Evolutionary conservation across 1,139 yeast genomes (phyloP), one percentile per base, ranked within the genome.

Genomic region (Wickerhamomyces sp.): DNA sequence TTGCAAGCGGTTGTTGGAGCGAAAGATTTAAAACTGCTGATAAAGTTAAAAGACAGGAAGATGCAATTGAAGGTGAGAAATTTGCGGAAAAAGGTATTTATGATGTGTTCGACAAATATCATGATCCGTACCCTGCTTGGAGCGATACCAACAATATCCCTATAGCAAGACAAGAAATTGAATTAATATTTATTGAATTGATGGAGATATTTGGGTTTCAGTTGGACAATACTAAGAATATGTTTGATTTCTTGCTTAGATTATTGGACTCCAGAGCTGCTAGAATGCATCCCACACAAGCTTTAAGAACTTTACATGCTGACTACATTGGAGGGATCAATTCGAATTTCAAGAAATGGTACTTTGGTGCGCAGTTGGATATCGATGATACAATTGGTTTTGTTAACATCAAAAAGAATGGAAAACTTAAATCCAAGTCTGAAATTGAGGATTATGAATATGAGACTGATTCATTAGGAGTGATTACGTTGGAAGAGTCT

Each of bases 71-170:
- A 13, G 57, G 62, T 15, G 64, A 60, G 20, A 22, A 58, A 5
- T 60, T 72, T 39, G 70, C 71, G 3, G 76, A 70, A 42, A 56
- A 64, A 35, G 70, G 70, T 5, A 54, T 67, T 19, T 65, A 63
- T 42, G 72, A 68, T 38, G 57, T 60, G 8, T 67, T 65, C 45
- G 68, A 63, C 34, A 61, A 56, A 43, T 61, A 59, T 30, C 65
- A 66, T 43, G 76, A 76, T 40, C 75, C 78, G 0, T 81, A 77
- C 51, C 85, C 87, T 0, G 63, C 81, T 6, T 81, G 88, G 88
- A 56, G 59, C 10, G 54, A 63, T 7, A 58, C 60, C 1, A 58
- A 58, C 3, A 55, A 56, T 8, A 59, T 62, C 3, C 76, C 78
- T 2, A 63, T 72, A 19, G 43, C 66, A 1, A 61, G 65, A 38